Conservation (phyloP, 169 alveolate genomes). For the Cryptosporidium sp. region DNA sequence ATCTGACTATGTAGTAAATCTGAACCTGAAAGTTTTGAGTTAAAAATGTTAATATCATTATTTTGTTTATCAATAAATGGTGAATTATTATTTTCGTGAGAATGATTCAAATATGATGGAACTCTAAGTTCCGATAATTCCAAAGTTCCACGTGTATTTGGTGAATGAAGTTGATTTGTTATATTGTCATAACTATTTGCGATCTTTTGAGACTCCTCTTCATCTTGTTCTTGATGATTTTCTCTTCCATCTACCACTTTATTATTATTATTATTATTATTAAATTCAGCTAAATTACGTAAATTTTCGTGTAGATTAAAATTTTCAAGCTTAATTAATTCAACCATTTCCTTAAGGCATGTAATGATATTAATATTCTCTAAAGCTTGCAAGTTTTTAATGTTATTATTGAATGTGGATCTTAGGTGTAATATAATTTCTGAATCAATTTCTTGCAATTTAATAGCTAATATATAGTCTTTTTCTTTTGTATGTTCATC, state of each 20-base stretch:
- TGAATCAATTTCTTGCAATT: conserved; percentile 14
- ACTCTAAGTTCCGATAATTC: conserved; percentile 54
- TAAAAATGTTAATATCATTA: neutral
- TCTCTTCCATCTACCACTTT: neutral
- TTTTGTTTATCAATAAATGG: neutral
- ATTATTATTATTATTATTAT: neutral
- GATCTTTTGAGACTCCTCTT: neutral
- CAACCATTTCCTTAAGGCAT: conserved; percentile 42
- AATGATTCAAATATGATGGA: neutral
- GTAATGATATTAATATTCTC: conserved; percentile 7
- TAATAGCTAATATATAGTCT: conserved; percentile 16
- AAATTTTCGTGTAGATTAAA: conserved; percentile 31
- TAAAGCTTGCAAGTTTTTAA: neutral
- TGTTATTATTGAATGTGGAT: neutral
- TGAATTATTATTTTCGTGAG: neutral
- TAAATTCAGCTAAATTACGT: conserved; percentile 14
- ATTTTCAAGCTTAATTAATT: conserved; percentile 38
- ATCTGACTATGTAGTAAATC: neutral
- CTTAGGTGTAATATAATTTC: conserved; percentile 31
- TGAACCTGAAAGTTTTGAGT: neutral
- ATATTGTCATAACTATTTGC: neutral
- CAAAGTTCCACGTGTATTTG: conserved; percentile 60
- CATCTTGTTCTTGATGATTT: neutral
- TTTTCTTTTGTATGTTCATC: conserved; percentile 15
- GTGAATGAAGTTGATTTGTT: conserved; percentile 17